phyloP scores from a whole-genome alignment of 2,329 filamentous ascomycete genomes.

The Boeremia lycopersici region DNA sequence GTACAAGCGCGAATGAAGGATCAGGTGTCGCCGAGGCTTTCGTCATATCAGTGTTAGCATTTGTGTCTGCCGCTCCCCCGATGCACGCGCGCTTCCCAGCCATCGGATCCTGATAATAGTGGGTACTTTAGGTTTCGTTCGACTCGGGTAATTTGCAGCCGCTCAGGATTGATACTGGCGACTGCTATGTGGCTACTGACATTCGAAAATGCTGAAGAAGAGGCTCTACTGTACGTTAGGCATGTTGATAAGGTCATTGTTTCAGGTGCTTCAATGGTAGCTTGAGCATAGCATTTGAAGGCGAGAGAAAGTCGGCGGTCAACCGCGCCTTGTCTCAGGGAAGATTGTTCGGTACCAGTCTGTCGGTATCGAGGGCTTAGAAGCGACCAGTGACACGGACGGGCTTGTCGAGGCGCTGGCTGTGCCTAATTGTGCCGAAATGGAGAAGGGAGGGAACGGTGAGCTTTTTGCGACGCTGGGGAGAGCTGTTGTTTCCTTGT shows the following conservation, averaged over 20 bases:
- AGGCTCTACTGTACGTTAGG: not conserved
- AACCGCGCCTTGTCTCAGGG: slow-evolving; percentile 33
- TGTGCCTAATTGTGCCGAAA: slow-evolving; percentile 6
- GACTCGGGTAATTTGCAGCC: slow-evolving; percentile 20
- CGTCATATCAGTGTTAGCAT: slow-evolving; percentile 14
- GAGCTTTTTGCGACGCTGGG: not conserved
- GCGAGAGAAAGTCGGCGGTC: not conserved
- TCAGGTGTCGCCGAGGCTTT: slow-evolving; percentile 2
- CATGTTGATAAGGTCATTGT: not conserved
- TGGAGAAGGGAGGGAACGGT: not conserved
- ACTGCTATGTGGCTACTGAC: not conserved
- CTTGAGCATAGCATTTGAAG: not conserved
- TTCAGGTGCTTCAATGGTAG: not conserved
- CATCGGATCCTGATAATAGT: slow-evolving; percentile 11
- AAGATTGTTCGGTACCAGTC: slow-evolving; percentile 42
- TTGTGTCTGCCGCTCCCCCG: slow-evolving; percentile 41
- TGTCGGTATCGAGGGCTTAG: slow-evolving; percentile 35
- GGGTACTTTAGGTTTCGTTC: slow-evolving; percentile 28
- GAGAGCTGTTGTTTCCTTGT: not conserved
- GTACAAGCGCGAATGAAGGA: not conserved
- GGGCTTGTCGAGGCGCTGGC: slow-evolving; percentile 10
- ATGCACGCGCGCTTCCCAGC: slow-evolving; percentile 24
- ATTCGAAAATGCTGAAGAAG: not conserved
- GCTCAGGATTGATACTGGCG: slow-evolving; percentile 18
- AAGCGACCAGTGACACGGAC: slow-evolving; percentile 25